Base-by-base conservation (phyloP, 371 early-diverging fungal genomes). In the Modicella reniformis region DNA sequence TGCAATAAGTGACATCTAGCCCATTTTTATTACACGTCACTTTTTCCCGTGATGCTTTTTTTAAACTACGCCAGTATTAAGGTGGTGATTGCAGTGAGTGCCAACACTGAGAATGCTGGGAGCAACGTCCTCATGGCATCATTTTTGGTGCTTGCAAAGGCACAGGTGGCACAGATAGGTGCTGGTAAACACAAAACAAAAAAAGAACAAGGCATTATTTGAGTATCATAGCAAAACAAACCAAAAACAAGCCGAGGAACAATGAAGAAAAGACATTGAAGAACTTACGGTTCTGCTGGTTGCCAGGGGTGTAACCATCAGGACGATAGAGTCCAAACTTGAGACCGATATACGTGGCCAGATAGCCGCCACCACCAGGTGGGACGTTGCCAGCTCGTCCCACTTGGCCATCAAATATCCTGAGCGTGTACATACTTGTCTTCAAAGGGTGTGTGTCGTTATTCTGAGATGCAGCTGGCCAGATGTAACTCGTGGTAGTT, bases 331-430 rank as follows among this genome's bases (percentile, higher is more conserved):
- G 49, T 19, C 79, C 73, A 62, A 77, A 66, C 44, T 58, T 61
- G 56, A 77, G 72, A 10, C 63, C 63, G 0, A n/a, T 1, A 25
- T 54, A 69, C 1, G 72, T 69, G 5, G n/a, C 0, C 47, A 77
- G 56, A 55, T 77, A 77, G 0, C 79, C 79, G 19, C 73, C 64
- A 0, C 71, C 62, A 0, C 26, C 48, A 3, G 47, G 25, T 13
- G 62, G 65, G 7, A 54, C 13, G 9, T 26, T 26, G 12, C 72
- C 72, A 37, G 2, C 6, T 15, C 65, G 64, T 1, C 79, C 79
- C 7, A 77, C 55, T 3, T 33, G 44, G 30, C 79, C 79, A 55
- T 77, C 79, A 49, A 57, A 77, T 50, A 77, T 77, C 52, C 73
- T 60, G 33, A 77, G 59, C 4, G 73, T 72, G 26, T 77, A 77